Evolutionary conservation across 2,329 filamentous ascomycete species (phyloP).

Genomic region (Fusarium dlaminii): DNA sequence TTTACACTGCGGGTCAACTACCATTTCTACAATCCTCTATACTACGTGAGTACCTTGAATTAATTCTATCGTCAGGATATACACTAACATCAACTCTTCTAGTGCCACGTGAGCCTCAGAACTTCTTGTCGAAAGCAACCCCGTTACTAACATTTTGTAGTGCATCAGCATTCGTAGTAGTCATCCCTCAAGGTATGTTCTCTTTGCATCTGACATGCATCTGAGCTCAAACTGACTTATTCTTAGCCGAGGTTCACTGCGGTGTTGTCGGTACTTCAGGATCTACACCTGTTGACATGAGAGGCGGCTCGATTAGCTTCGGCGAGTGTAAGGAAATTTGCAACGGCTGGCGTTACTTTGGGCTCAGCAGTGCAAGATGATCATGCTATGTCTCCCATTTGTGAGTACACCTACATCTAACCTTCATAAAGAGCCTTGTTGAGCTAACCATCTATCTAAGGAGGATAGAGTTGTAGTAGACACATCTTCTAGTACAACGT

Average conservation of each 20-base stretch:
- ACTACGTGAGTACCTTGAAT: neutral
- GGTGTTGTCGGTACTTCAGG: neutral
- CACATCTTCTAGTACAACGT: neutral
- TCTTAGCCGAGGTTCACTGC: neutral
- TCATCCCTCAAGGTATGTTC: neutral
- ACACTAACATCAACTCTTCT: neutral
- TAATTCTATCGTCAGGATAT: rapidly evolving
- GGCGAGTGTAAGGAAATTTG: neutral
- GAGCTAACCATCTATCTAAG: neutral
- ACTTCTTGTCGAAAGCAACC: neutral
- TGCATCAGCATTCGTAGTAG: neutral
- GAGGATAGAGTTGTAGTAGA: neutral
- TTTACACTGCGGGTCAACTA: neutral
- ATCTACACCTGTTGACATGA: neutral
- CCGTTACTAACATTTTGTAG: neutral
- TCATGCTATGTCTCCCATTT: neutral
- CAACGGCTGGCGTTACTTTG: neutral
- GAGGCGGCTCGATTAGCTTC: neutral
- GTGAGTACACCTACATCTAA: neutral
- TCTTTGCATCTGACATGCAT: neutral
- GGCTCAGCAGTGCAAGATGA: neutral
- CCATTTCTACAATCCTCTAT: neutral
- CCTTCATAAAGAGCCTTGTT: too few species aligned
- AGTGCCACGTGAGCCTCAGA: neutral
- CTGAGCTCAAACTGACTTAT: neutral